These are phyloP conservation scores for Colletotrichum plurivorum DNA, from an alignment of 2,329 filamentous ascomycete genomes.

Conservation along the genomic window DNA sequence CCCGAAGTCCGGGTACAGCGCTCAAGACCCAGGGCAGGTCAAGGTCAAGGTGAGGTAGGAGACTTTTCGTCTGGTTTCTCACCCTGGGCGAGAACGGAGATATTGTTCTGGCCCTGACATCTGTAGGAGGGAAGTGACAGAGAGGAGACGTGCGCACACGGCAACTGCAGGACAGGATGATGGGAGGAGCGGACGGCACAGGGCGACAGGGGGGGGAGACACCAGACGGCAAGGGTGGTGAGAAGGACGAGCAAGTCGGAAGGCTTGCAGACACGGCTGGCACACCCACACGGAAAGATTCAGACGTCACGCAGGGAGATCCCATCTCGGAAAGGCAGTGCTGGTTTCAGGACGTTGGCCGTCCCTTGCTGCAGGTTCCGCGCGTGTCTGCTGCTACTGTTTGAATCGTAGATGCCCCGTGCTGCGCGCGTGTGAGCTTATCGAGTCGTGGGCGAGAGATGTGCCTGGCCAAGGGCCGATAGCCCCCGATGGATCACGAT, in stretches of 20 bases:
- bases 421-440: slow-evolving; percentile 28
- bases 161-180: background rate
- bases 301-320: slow-evolving; percentile 36
- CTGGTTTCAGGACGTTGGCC: slow-evolving; percentile 37
- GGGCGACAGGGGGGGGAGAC: slow-evolving; percentile 8
- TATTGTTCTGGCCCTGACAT: slow-evolving; percentile 12
- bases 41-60: slow-evolving; percentile 25
- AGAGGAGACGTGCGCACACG: background rate
- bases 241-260: slow-evolving; percentile 10
- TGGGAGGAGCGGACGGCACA: slow-evolving; percentile 7
- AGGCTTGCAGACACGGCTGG: slow-evolving; percentile 2
- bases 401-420: slow-evolving; percentile 17
- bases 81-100: slow-evolving; percentile 18
- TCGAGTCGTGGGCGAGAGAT: slow-evolving; percentile 3
- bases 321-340: slow-evolving; percentile 31
- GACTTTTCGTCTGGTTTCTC: slow-evolving; percentile 39
- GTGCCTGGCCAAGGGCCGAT: background rate
- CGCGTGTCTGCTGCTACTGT: background rate
- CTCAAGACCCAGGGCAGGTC: background rate
- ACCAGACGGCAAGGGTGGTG: slow-evolving; percentile 4
- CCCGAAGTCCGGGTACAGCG: background rate
- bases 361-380: slow-evolving; percentile 20
- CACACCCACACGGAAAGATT: slow-evolving; percentile 31
- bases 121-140: background rate
- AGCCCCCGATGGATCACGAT: slow-evolving; percentile 14